Evolutionary conservation across 2,329 filamentous ascomycete species (phyloP).

Genomic region (Monosporascus sp.): DNA sequence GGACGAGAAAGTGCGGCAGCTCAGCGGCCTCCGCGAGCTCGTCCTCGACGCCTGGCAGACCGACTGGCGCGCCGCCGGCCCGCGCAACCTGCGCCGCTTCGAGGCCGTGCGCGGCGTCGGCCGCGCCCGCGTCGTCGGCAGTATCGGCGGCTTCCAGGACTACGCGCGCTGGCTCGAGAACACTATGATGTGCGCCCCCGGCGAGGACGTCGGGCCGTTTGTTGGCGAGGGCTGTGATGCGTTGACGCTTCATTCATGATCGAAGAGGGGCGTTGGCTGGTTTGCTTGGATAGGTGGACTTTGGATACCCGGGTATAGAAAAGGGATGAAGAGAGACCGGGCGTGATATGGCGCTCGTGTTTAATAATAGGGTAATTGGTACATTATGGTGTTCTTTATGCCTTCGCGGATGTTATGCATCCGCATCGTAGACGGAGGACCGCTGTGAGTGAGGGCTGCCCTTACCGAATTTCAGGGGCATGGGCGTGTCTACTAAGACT

Average conservation of each 20-base stretch:
- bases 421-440: too few species aligned
- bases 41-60: slow-evolving; percentile 34
- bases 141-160: slow-evolving; percentile 34
- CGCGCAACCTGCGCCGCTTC: slow-evolving; percentile 32
- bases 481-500: too few species aligned
- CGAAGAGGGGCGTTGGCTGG: not conserved
- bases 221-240: slow-evolving; percentile 3
- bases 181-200: slow-evolving; percentile 26
- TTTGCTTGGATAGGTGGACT: too few species aligned
- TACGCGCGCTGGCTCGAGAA: slow-evolving; percentile 36
- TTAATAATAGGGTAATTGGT: too few species aligned
- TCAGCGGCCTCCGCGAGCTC: slow-evolving; percentile 33
- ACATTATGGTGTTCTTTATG: too few species aligned
- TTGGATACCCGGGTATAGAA: too few species aligned
- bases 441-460: too few species aligned
- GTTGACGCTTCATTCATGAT: not conserved
- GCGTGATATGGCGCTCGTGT: too few species aligned
- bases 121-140: slow-evolving; percentile 29
- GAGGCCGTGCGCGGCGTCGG: slow-evolving; percentile 37
- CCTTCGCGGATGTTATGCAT: too few species aligned
- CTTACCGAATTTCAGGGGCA: too few species aligned
- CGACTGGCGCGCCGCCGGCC: slow-evolving; percentile 31
- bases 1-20: slow-evolving; percentile 12
- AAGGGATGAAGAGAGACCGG: too few species aligned
- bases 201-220: slow-evolving; percentile 9